phyloP scores from a whole-genome alignment of 2,329 filamentous ascomycete genomes.

The Coniochaeta sp. region DNA sequence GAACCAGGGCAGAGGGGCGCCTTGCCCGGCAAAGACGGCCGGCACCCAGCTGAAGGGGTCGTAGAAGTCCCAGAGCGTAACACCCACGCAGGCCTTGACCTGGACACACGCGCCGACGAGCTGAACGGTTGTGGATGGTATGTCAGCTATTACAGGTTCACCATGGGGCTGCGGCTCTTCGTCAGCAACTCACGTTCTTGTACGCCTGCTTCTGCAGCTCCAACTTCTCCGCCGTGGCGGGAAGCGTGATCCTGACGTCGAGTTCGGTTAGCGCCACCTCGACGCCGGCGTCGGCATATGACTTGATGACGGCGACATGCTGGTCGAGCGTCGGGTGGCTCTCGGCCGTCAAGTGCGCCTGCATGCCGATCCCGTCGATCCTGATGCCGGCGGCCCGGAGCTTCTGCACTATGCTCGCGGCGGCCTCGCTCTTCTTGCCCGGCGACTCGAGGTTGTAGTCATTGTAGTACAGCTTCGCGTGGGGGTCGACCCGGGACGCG shows the following conservation, averaged over 20 bases:
- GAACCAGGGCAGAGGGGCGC: constrained; percentile 26
- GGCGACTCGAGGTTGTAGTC: constrained; percentile 51
- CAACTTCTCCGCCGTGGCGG: constrained; percentile 29
- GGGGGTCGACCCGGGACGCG: constrained; percentile 37
- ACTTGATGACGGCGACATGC: constrained; percentile 35
- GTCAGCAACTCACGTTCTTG: constrained; percentile 12
- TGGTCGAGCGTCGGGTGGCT: constrained; percentile 34
- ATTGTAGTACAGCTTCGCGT: constrained; percentile 52
- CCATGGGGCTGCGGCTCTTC: background rate
- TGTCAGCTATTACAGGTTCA: background rate
- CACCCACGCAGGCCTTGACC: constrained; percentile 27
- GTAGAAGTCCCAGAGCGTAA: constrained; percentile 35
- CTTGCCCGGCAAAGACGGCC: constrained; percentile 23
- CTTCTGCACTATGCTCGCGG: constrained; percentile 33
- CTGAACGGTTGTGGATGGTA: background rate
- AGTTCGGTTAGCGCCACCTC: constrained; percentile 55
- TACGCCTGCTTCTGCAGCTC: constrained; percentile 40
- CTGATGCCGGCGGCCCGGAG: constrained; percentile 37
- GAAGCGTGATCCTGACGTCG: constrained; percentile 40
- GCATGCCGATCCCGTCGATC: constrained; percentile 55
- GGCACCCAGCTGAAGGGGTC: constrained; percentile 35
- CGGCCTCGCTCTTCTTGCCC: constrained; percentile 35
- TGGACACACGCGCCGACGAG: constrained; percentile 22
- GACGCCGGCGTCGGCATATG: constrained; percentile 40
- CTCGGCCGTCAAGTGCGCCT: constrained; percentile 51